These are phyloP conservation scores for Syncephalis plumigaleata DNA, from an alignment of 371 early-diverging fungal genomes.

Conservation along the genomic window DNA sequence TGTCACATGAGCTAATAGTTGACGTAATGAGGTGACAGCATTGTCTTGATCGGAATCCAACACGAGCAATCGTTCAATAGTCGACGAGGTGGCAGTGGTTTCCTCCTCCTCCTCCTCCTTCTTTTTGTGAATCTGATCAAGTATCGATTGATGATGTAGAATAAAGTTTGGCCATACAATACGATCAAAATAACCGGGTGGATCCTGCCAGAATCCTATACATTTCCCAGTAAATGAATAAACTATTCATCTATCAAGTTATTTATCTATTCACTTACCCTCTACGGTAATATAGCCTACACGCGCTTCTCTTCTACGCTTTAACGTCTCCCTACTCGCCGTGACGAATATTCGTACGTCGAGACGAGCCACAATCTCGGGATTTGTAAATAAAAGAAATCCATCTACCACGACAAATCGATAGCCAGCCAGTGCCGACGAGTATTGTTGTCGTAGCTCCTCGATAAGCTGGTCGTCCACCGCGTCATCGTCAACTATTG, in stretches of 20 bases:
- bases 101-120: too few relatives aligned
- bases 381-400: constrained; percentile 45
- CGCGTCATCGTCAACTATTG: too few relatives aligned
- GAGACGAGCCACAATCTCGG: constrained; percentile 19
- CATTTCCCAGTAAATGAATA: not conserved
- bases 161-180: constrained; percentile 70
- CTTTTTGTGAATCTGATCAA: constrained; percentile 6
- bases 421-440: not conserved
- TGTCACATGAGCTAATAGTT: not conserved
- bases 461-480: not conserved
- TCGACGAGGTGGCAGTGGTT: too few relatives aligned
- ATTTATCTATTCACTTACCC: constrained; percentile 24
- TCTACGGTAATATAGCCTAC: constrained; percentile 54
- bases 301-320: constrained; percentile 43
- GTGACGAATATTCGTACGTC: constrained; percentile 44
- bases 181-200: constrained; percentile 67
- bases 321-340: constrained; percentile 36
- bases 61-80: too few relatives aligned
- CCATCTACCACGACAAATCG: constrained; percentile 61
- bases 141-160: not conserved
- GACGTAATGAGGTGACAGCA: too few relatives aligned
- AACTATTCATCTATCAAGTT: too few relatives aligned
- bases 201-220: constrained; percentile 61
- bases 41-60: too few relatives aligned
- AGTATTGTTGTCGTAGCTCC: not conserved